These are phyloP conservation scores for Phytopythium oedochilum DNA, from an alignment of 352 stramenopile genomes.

Conservation along the genomic window DNA sequence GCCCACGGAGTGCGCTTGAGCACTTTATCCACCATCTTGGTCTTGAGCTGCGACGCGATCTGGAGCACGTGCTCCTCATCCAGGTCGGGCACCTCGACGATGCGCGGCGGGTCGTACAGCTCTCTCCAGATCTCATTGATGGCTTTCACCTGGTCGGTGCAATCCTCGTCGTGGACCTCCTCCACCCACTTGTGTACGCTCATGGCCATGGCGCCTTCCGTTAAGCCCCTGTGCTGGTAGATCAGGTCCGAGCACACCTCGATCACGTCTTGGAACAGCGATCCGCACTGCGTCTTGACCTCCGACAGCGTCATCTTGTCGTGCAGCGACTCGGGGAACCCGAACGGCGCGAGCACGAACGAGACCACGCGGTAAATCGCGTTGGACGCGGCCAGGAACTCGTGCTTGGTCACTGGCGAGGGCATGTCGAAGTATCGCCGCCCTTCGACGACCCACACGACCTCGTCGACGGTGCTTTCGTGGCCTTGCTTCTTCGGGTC, in stretches of 20 bases:
- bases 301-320: constrained; percentile 62
- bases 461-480: constrained; percentile 20
- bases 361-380: constrained; percentile 76
- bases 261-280: constrained; percentile 81
- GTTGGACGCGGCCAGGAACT: constrained; percentile 61
- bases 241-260: constrained; percentile 84
- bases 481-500: constrained; percentile 14
- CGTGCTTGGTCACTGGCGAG: constrained; percentile 47
- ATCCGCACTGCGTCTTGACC: constrained; percentile 65
- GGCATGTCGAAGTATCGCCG: constrained; percentile 83
- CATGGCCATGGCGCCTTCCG: constrained; percentile 84
- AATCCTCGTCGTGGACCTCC: constrained; percentile 61
- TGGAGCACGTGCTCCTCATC: constrained; percentile 38
- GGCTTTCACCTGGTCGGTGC: constrained; percentile 54
- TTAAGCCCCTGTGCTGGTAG: constrained; percentile 64
- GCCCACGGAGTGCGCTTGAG: constrained; percentile 66
- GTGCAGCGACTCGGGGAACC: constrained; percentile 52
- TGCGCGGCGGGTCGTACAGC: constrained; percentile 52
- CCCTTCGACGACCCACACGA: constrained; percentile 49
- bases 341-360: constrained; percentile 78
- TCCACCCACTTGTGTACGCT: constrained; percentile 87
- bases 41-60: constrained; percentile 37
- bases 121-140: constrained; percentile 75
- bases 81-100: constrained; percentile 68
- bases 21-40: constrained; percentile 33